Conservation (phyloP, 768 basidiomycete genomes). For the Agrocybe pediades region DNA sequence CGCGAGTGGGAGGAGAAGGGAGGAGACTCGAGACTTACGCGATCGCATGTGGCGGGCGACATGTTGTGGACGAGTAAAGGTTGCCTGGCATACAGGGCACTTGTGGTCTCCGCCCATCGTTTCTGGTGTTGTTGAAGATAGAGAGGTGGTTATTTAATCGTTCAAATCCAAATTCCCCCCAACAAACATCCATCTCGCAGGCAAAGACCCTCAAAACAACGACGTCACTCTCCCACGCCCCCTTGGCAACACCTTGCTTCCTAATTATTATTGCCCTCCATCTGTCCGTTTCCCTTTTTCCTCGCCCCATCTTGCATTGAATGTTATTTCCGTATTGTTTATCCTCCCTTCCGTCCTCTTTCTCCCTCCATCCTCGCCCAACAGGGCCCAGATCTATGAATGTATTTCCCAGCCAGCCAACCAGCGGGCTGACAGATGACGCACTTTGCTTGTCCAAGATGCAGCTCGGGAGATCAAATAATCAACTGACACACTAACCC, state of each 20-base stretch:
- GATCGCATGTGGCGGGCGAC: constrained; percentile 90
- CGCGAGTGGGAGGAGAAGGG: too few relatives aligned
- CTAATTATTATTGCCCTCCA: too few relatives aligned
- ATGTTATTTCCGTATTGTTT: neutral
- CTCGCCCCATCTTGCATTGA: neutral
- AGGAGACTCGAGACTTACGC: constrained; percentile 54
- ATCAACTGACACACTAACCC: neutral
- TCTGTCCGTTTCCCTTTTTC: neutral
- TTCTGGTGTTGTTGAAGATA: constrained; percentile 11
- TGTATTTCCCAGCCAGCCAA: neutral
- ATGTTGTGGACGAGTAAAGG: constrained; percentile 88
- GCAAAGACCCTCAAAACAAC: constrained; percentile 3
- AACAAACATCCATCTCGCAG: too few relatives aligned
- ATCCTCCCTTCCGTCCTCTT: neutral
- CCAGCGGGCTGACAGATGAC: too few relatives aligned
- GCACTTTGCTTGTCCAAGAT: constrained; percentile 10
- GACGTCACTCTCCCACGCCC: constrained; percentile 21
- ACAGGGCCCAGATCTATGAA: too few relatives aligned
- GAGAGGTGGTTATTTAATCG: constrained; percentile 26
- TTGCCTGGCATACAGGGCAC: constrained; percentile 85
- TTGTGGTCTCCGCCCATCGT: constrained; percentile 84
- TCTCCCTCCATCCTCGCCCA: neutral
- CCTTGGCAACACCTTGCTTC: constrained; percentile 23
- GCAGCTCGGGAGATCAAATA: constrained; percentile 10
- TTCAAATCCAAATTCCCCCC: constrained; percentile 5